Percentiles rank a stretch among this genome's conserved stretches.
Evolutionary conservation across 768 basidiomycete genomes (phyloP).

Genomic region (Paxillus ammoniavirescens): DNA sequence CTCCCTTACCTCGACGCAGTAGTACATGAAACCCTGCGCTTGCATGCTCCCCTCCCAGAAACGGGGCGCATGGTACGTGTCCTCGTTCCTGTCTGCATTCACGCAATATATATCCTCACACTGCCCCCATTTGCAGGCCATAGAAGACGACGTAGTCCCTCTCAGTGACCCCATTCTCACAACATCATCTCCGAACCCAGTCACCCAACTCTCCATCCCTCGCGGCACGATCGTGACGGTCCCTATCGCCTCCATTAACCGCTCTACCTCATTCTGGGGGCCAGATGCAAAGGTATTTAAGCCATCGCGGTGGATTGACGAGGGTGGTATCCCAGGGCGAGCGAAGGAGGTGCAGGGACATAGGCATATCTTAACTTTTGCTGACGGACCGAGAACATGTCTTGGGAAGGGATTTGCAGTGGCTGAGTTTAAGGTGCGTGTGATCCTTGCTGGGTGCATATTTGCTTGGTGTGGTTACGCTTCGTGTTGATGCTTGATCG

Average conservation of each 20-base stretch:
- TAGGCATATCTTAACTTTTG: slow-evolving; percentile 27
- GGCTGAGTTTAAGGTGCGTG: slow-evolving; percentile 24
- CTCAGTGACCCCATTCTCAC: slow-evolving; percentile 42
- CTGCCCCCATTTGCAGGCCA: slow-evolving; percentile 30
- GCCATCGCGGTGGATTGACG: slow-evolving; percentile 62
- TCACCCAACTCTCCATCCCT: slow-evolving; percentile 34
- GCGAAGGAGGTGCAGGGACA: slow-evolving; percentile 33
- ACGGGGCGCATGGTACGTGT: slow-evolving; percentile 11
- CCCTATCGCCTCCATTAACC: slow-evolving; percentile 47
- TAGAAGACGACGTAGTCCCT: slow-evolving; percentile 57
- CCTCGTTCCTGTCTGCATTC: not conserved
- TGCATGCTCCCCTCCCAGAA: slow-evolving; percentile 41
- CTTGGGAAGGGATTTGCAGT: slow-evolving; percentile 29
- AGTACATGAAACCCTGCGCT: slow-evolving; percentile 43
- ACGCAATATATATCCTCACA: slow-evolving; percentile 40
- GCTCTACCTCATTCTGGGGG: slow-evolving; percentile 59
- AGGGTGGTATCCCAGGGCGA: slow-evolving; percentile 21
- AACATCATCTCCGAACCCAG: not conserved
- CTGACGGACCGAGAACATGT: slow-evolving; percentile 29
- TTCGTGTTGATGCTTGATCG: too few relatives aligned
- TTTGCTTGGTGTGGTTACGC: too few relatives aligned
- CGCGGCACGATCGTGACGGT: slow-evolving; percentile 46
- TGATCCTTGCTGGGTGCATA: too few relatives aligned
- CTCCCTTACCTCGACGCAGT: slow-evolving; percentile 58
- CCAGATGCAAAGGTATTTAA: slow-evolving; percentile 54